Conservation (phyloP, 164 flowering plant genomes). For the Umbilicus rupestris region DNA sequence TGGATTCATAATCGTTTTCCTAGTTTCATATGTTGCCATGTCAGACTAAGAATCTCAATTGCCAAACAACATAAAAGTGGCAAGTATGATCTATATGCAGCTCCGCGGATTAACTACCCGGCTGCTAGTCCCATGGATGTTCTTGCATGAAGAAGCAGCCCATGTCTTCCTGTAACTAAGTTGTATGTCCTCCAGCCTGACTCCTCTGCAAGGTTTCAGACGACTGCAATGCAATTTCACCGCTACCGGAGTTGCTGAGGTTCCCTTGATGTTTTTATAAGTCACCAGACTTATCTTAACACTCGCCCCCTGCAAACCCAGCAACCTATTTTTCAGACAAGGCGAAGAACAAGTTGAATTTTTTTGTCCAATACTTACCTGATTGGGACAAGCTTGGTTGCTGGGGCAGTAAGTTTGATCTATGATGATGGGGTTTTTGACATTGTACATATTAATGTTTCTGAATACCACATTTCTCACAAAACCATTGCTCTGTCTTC, state of each 20-base stretch:
- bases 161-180: slow-evolving; percentile 22
- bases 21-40: too few species aligned
- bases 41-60: too few species aligned
- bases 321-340: neutral
- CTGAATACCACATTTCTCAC: slow-evolving; percentile 41
- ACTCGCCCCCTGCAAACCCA: slow-evolving; percentile 34
- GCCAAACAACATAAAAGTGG: too few species aligned
- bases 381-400: slow-evolving; percentile 34
- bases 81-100: too few species aligned
- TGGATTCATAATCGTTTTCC: too few species aligned
- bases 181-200: slow-evolving; percentile 26
- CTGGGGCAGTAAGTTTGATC: slow-evolving; percentile 70
- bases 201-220: slow-evolving; percentile 29
- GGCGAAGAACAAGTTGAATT: too few species aligned
- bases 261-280: slow-evolving; percentile 32
- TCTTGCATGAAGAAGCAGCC: slow-evolving; percentile 21
- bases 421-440: slow-evolving; percentile 53
- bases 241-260: slow-evolving; percentile 39
- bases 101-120: slow-evolving; percentile 24
- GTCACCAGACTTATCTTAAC: slow-evolving; percentile 29
- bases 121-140: slow-evolving; percentile 23
- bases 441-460: slow-evolving; percentile 36
- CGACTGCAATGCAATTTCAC: slow-evolving; percentile 42
- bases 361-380: too few species aligned
- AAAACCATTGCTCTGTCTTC: slow-evolving; percentile 50